Conservation (phyloP, 2,329 filamentous ascomycete genomes). For the Fusarium sp. region DNA sequence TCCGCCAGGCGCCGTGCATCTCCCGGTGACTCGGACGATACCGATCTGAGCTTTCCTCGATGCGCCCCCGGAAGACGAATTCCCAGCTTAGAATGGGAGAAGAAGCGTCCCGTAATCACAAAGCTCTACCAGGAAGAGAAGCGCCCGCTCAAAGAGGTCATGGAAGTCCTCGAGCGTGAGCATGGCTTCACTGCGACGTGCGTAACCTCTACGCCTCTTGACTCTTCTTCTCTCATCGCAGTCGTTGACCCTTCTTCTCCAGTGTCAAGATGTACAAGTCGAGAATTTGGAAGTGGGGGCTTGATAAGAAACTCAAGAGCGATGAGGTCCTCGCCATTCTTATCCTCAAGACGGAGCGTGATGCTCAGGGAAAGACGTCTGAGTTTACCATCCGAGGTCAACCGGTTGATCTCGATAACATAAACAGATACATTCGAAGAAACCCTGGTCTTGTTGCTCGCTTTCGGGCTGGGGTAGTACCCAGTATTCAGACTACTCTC, state of each 20-base stretch:
- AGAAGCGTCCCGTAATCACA: constrained; percentile 51
- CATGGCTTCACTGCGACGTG: constrained; percentile 55
- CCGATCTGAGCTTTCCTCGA: constrained; percentile 42
- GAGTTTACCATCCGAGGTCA: constrained; percentile 54
- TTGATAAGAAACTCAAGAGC: constrained; percentile 56
- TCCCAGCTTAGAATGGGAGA: constrained; percentile 49
- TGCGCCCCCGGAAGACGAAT: constrained; percentile 47
- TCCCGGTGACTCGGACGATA: constrained; percentile 45
- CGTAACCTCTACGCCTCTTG: constrained; percentile 27
- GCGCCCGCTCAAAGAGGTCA: constrained; percentile 54
- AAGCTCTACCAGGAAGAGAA: constrained; percentile 55
- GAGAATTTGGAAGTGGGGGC: constrained; percentile 55
- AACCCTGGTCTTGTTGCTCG: constrained; percentile 51
- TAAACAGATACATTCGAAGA: constrained; percentile 54
- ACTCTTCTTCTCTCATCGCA: not conserved
- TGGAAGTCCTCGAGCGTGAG: constrained; percentile 52
- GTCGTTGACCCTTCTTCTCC: not conserved
- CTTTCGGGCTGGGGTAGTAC: constrained; percentile 46
- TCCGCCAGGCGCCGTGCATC: constrained; percentile 40
- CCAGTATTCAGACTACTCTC: constrained; percentile 46
- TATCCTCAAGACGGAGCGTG: constrained; percentile 51
- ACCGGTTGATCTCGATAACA: constrained; percentile 53
- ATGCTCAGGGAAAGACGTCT: constrained; percentile 48
- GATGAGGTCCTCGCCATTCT: constrained; percentile 55
- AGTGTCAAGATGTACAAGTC: constrained; percentile 59